These are phyloP conservation scores for Trichoderma breve DNA, from an alignment of 2,329 filamentous ascomycete species.

Conservation along the genomic window DNA sequence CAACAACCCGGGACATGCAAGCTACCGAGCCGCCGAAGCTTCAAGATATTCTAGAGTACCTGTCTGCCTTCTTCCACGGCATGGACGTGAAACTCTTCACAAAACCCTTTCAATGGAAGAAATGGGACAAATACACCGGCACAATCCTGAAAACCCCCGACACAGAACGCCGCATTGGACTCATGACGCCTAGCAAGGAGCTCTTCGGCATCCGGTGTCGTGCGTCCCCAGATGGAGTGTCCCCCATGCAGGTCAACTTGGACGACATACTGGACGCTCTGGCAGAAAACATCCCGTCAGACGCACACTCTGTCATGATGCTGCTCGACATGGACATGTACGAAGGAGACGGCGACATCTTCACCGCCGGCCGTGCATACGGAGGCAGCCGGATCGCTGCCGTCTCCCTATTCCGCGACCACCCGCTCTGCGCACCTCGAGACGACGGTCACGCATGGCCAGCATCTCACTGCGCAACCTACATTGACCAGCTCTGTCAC, in stretches of 20 bases:
- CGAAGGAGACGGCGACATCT: conserved; percentile 64
- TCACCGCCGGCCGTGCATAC: conserved; percentile 65
- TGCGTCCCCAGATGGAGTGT: conserved; percentile 45
- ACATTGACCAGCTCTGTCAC: conserved; percentile 42
- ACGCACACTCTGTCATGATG: conserved; percentile 59
- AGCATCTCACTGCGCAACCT: conserved; percentile 56
- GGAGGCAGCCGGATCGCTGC: conserved; percentile 61
- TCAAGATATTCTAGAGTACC: conserved; percentile 37
- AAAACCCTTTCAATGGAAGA: conserved; percentile 42
- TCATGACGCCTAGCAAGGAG: conserved; percentile 35
- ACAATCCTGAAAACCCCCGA: neutral
- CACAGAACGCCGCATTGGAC: conserved; percentile 40
- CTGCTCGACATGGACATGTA: conserved; percentile 62
- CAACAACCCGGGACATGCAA: conserved; percentile 26
- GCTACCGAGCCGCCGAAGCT: conserved; percentile 27
- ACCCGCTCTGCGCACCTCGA: conserved; percentile 43
- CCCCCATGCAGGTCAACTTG: conserved; percentile 55
- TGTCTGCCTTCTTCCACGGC: conserved; percentile 52
- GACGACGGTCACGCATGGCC: conserved; percentile 61
- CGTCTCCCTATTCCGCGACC: conserved; percentile 61
- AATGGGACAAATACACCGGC: conserved; percentile 42
- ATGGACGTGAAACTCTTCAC: conserved; percentile 48
- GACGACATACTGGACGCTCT: conserved; percentile 60
- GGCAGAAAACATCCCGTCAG: conserved; percentile 50
- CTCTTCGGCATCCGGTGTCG: conserved; percentile 53